phyloP scores from a whole-genome alignment of 2,329 filamentous ascomycete species.

The Calonectria hongkongensis region DNA sequence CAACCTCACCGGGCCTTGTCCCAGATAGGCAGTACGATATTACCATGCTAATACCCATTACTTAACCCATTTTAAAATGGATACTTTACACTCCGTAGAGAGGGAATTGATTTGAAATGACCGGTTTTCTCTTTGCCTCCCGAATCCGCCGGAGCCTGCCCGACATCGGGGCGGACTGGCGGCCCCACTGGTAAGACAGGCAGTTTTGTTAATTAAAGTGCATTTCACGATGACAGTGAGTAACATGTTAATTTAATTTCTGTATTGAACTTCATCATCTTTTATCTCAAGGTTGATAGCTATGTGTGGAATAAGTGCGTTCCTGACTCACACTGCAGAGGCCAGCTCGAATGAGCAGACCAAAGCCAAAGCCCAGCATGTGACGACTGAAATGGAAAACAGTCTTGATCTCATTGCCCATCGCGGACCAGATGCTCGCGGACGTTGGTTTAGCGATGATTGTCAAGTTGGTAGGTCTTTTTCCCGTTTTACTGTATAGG shows the following conservation, averaged over 20 bases:
- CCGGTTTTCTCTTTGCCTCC: not conserved
- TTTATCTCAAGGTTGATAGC: not conserved
- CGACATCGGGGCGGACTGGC: conserved; percentile 5
- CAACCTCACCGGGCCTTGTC: not conserved
- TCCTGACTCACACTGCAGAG: not conserved
- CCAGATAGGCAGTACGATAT: not conserved
- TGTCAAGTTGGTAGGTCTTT: conserved; percentile 4
- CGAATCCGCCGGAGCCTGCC: not conserved
- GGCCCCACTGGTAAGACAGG: not conserved
- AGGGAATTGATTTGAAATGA: conserved; percentile 2
- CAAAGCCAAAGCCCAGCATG: not conserved
- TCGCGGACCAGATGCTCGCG: conserved; percentile 12
- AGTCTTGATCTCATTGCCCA: not conserved
- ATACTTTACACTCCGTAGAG: not conserved
- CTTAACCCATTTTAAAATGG: not conserved
- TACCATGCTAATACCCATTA: not conserved
- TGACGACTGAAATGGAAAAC: not conserved
- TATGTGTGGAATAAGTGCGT: conserved; percentile 17
- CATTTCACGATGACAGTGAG: conserved; percentile 7
- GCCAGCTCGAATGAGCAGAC: not conserved
- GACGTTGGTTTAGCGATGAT: not conserved
- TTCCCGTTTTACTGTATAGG: not conserved
- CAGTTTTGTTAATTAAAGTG: conserved; percentile 3
- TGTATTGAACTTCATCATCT: not conserved
- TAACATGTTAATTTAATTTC: not conserved